Percentiles rank a stretch among this genome's conserved stretches.
These are phyloP conservation scores for Cerioporus squamosus DNA, from an alignment of 1,284 basidiomycete genomes.

Conservation along the genomic window DNA sequence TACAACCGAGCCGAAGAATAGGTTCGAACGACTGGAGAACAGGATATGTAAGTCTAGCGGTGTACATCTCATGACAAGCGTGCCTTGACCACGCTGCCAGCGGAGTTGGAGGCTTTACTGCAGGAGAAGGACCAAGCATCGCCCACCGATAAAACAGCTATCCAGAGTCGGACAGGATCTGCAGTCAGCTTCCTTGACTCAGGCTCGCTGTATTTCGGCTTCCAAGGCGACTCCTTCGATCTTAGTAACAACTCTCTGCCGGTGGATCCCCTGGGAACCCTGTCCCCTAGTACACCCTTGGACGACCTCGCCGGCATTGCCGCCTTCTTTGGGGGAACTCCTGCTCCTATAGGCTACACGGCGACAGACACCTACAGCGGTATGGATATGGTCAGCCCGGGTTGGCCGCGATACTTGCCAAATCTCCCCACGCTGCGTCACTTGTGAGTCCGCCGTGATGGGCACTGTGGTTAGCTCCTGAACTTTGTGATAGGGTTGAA, in stretches of 20 bases:
- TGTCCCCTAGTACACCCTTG: conserved; percentile 16
- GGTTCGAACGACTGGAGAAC: conserved; percentile 64
- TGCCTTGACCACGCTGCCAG: conserved; percentile 37
- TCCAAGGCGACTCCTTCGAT: not conserved
- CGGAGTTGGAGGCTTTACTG: conserved; percentile 61
- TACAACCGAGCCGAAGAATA: conserved; percentile 54
- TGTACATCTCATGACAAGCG: not conserved
- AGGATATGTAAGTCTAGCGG: conserved; percentile 59
- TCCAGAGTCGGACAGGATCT: conserved; percentile 1
- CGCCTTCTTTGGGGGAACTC: conserved; percentile 1
- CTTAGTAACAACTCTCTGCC: not conserved
- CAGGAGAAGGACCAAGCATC: conserved; percentile 39
- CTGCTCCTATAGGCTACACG: not conserved
- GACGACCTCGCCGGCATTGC: conserved; percentile 28
- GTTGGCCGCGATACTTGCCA: conserved; percentile 70
- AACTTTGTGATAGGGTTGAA: conserved; percentile 52
- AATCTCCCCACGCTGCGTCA: conserved; percentile 61
- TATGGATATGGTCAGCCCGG: conserved; percentile 47
- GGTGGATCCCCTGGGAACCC: conserved; percentile 1
- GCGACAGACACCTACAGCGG: conserved; percentile 2
- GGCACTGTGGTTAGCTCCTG: not conserved
- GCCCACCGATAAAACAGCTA: not conserved
- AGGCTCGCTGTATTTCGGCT: not conserved
- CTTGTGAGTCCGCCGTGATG: conserved; percentile 48
- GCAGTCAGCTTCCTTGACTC: not conserved